These are phyloP conservation scores for Phoma sp. DNA, from an alignment of 2,329 filamentous ascomycete genomes.

Conservation along the genomic window DNA sequence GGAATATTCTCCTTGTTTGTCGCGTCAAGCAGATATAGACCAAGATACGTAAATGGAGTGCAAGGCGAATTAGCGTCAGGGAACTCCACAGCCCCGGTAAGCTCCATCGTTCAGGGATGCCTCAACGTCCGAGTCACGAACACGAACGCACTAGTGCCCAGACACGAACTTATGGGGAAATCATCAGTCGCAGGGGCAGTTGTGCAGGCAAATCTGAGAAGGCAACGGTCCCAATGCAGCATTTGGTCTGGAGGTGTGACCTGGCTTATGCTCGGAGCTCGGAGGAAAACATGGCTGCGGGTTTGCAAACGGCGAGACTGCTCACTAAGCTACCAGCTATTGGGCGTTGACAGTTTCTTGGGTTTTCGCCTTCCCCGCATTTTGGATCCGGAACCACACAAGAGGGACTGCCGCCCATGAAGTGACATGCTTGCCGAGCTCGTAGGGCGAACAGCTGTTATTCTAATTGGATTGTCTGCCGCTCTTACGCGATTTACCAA, in stretches of 20 bases:
- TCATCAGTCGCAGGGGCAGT: neutral
- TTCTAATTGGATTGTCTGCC: neutral
- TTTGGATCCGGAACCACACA: neutral
- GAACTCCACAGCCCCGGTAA: neutral
- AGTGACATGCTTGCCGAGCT: neutral
- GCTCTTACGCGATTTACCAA: neutral
- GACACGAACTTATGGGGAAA: neutral
- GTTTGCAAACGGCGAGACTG: neutral
- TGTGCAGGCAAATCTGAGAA: neutral
- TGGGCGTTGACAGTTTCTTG: neutral
- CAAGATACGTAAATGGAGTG: neutral
- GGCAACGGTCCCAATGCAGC: neutral
- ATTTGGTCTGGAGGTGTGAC: neutral
- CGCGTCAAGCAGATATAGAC: neutral
- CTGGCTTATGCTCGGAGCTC: neutral
- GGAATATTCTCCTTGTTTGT: neutral
- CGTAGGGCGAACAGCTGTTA: neutral
- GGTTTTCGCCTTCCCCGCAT: conserved; percentile 11
- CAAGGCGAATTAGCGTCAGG: neutral
- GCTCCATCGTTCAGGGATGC: neutral
- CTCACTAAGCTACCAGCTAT: conserved; percentile 1
- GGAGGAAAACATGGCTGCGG: neutral
- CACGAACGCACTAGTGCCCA: neutral
- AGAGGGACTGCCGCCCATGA: neutral
- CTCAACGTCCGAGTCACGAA: neutral